These are phyloP conservation scores for Chrysanthemum lavandulifolium DNA, from an alignment of 129 eudicot genomes.

Conservation along the genomic window DNA sequence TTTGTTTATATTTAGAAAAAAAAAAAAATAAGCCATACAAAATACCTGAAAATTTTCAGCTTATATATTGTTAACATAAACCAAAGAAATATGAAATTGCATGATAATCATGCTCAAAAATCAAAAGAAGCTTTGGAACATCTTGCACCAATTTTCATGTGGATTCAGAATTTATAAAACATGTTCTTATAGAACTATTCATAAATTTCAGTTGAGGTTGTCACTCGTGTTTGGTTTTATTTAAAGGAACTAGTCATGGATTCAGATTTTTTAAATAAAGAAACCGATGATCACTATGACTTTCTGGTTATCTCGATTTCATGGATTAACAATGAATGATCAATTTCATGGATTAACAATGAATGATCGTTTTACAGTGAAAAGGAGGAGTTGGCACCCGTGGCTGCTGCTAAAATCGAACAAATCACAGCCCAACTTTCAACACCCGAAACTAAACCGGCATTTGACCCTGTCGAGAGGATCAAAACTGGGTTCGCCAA, in stretches of 20 bases:
- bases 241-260: no score
- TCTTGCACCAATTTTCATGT: conserved; percentile 8
- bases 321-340: no score
- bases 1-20: neutral
- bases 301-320: neutral
- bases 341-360: neutral
- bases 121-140: conserved; percentile 1
- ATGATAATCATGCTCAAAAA: conserved; percentile 4
- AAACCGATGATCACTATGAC: neutral
- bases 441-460: conserved; percentile 33
- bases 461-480: conserved; percentile 51
- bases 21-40: neutral
- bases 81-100: neutral
- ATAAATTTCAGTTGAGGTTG: neutral
- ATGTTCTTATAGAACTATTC: neutral
- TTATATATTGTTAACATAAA: neutral
- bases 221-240: neutral
- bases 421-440: conserved; percentile 63
- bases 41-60: neutral
- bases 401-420: conserved; percentile 73
- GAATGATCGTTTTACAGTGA: conserved; percentile 46
- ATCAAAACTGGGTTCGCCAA: conserved; percentile 72
- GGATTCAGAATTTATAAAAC: neutral
- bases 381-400: conserved; percentile 73
- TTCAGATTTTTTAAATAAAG: neutral